Conservation (phyloP, 2,329 filamentous ascomycete species). For the Leptographium wingfieldii region DNA sequence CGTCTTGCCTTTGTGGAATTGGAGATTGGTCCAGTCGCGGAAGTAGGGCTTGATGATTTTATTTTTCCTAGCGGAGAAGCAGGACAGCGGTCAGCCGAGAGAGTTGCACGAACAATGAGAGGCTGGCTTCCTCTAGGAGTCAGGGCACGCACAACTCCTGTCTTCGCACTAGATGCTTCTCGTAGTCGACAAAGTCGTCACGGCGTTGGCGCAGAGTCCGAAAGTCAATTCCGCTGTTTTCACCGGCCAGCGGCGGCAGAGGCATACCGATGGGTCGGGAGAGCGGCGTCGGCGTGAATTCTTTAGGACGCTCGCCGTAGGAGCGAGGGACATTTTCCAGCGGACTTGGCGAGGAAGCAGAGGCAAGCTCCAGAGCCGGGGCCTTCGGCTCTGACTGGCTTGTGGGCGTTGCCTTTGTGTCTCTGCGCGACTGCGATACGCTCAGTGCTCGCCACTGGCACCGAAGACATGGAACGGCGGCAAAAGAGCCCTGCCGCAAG, state of each 20-base stretch:
- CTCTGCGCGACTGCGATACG: conserved; percentile 8
- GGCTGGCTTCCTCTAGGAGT: not conserved
- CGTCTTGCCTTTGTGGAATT: conserved; percentile 75
- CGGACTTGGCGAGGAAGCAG: conserved; percentile 13
- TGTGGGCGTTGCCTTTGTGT: conserved; percentile 12
- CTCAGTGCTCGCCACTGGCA: conserved; percentile 33
- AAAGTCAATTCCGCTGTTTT: conserved; percentile 68
- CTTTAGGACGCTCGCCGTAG: conserved; percentile 41
- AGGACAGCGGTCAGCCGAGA: not conserved
- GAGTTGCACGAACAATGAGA: not conserved
- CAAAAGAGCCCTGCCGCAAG: not conserved
- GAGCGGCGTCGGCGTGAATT: conserved; percentile 47
- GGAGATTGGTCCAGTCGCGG: conserved; percentile 83
- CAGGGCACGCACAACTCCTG: conserved; percentile 51
- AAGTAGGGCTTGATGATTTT: conserved; percentile 84
- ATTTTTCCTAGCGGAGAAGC: conserved; percentile 40
- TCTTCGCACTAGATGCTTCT: conserved; percentile 68
- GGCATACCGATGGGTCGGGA: conserved; percentile 71
- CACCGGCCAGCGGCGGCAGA: conserved; percentile 57
- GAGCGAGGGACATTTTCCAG: conserved; percentile 46
- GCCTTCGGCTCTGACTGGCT: conserved; percentile 15
- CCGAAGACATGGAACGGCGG: conserved; percentile 25
- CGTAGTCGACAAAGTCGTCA: conserved; percentile 72
- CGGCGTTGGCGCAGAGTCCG: conserved; percentile 56
- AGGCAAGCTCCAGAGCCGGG: conserved; percentile 3